Evolutionary conservation across 208 protist genomes (phyloP).

Genomic region (Tritrichomonas foetus): DNA sequence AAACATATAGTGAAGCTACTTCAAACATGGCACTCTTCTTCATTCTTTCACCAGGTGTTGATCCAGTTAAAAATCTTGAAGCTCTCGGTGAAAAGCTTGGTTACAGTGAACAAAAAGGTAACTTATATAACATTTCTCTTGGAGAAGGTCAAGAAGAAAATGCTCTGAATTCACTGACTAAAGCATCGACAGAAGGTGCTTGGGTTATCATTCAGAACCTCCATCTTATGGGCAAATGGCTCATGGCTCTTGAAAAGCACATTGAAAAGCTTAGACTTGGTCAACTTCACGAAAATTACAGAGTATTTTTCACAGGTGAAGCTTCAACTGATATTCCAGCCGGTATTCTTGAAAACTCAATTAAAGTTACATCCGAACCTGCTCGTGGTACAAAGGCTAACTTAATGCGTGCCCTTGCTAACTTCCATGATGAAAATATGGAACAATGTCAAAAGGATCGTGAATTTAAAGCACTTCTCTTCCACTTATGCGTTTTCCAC

Average conservation of each 20-base stretch:
- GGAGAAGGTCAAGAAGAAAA: conserved; percentile 94
- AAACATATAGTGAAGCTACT: conserved; percentile 82
- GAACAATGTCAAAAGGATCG: conserved; percentile 83
- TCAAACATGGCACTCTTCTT: conserved; percentile 93
- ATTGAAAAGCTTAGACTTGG: conserved; percentile 52
- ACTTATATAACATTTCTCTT: conserved; percentile 87
- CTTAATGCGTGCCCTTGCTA: conserved; percentile 82
- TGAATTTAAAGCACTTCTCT: conserved; percentile 92
- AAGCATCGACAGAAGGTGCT: conserved; percentile 50
- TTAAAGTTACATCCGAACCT: conserved; percentile 97
- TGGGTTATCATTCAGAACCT: conserved; percentile 97
- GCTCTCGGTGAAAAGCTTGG: conserved; percentile 81
- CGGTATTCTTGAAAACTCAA: conserved; percentile 87
- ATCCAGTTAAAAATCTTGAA: conserved; percentile 81
- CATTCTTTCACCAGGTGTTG: conserved; percentile 94
- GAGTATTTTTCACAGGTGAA: conserved; percentile 88
- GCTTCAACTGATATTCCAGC: conserved; percentile 76
- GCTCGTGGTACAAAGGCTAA: conserved; percentile 89
- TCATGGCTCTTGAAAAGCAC: conserved; percentile 84
- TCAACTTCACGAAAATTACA: conserved; percentile 78
- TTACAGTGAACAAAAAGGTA: conserved; percentile 83
- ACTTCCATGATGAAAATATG: conserved; percentile 87
- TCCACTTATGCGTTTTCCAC: conserved; percentile 95
- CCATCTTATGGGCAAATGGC: conserved; percentile 91
- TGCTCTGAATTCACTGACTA: conserved; percentile 81